Percentiles rank a stretch among this genome's conserved stretches.
These are phyloP conservation scores for Salpingoeca rosetta DNA, from an alignment of 78 protist genomes.

Conservation along the genomic window DNA sequence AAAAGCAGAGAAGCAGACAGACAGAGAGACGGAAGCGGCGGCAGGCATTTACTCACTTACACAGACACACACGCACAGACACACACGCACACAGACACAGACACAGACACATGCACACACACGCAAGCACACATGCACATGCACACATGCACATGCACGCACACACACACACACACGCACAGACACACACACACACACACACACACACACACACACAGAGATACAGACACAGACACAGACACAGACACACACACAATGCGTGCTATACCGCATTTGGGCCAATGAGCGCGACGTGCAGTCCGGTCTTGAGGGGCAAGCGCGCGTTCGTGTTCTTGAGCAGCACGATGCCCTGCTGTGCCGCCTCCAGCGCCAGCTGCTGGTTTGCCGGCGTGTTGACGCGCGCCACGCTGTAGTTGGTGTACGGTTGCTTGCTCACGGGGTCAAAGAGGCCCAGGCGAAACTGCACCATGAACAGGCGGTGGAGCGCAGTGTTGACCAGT, in stretches of 20 bases:
- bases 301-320: conserved; percentile 5
- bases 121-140: too few species aligned
- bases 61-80: too few species aligned
- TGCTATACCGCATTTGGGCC: conserved; percentile 29
- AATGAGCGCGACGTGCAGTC: conserved; percentile 12
- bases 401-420: background rate
- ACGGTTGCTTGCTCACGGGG: conserved; percentile 6
- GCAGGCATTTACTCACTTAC: too few species aligned
- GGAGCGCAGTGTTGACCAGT: conserved; percentile 2
- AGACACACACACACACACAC: too few species aligned
- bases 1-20: too few species aligned
- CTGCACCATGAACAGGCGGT: background rate
- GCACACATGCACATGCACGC: too few species aligned
- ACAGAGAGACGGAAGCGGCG: background rate
- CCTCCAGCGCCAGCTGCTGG: conserved; percentile 12
- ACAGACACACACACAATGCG: too few species aligned
- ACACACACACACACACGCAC: too few species aligned
- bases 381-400: conserved; percentile 6
- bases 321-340: conserved; percentile 5
- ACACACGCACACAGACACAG: too few species aligned
- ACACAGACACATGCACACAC: too few species aligned
- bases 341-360: conserved; percentile 8
- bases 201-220: too few species aligned
- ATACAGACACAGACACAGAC: too few species aligned
- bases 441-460: conserved; percentile 32